Evolutionary conservation across 768 basidiomycete species (phyloP).

Genomic region (Boletus sp.): DNA sequence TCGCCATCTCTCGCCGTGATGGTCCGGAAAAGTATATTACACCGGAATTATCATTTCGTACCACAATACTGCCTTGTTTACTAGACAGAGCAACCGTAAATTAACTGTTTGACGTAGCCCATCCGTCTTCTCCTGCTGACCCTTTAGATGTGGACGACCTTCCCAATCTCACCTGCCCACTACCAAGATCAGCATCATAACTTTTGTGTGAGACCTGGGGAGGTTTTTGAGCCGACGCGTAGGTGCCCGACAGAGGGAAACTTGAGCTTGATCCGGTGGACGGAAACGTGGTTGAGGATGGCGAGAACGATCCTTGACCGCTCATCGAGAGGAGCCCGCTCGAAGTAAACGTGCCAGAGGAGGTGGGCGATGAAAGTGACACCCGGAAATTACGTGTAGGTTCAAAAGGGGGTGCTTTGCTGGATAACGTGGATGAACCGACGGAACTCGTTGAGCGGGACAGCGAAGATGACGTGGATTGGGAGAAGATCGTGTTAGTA

Average conservation of each 20-base stretch:
- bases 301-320: constrained; percentile 17
- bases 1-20: not conserved
- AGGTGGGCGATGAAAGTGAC: constrained; percentile 21
- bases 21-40: not conserved
- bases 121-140: constrained; percentile 15
- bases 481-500: constrained; percentile 16
- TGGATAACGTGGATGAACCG: constrained; percentile 45
- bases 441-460: constrained; percentile 30
- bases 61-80: not conserved
- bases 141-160: constrained; percentile 13
- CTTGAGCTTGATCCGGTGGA: constrained; percentile 9
- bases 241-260: constrained; percentile 12
- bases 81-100: not conserved
- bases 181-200: constrained; percentile 7
- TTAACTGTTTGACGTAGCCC: constrained; percentile 13
- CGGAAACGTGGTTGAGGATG: constrained; percentile 14
- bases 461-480: constrained; percentile 23
- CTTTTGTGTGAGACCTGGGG: constrained; percentile 4
- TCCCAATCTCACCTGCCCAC: constrained; percentile 7
- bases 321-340: constrained; percentile 10
- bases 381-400: constrained; percentile 35
- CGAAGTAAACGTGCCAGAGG: constrained; percentile 16
- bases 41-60: not conserved
- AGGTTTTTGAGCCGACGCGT: constrained; percentile 17
- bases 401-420: constrained; percentile 55